These are phyloP conservation scores for Hydnomerulius pinastri DNA, from an alignment of 768 basidiomycete species.

Conservation along the genomic window DNA sequence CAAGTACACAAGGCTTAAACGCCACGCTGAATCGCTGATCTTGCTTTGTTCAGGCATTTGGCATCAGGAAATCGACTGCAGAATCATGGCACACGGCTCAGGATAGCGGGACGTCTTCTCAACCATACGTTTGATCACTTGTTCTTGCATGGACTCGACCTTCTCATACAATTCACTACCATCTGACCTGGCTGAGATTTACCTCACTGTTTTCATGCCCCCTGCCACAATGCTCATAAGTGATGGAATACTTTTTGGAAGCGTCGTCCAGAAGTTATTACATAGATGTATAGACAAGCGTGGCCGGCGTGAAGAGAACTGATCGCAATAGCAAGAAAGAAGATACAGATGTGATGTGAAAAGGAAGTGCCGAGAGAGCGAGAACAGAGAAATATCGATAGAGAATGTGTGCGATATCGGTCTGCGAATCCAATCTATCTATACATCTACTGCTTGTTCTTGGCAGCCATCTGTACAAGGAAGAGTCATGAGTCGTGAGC, in stretches of 20 bases:
- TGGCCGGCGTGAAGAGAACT: slow-evolving; percentile 10
- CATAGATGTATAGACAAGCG: slow-evolving; percentile 22
- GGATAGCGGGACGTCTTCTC: neutral
- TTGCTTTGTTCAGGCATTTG: neutral
- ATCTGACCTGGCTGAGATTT: too few species aligned
- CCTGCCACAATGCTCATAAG: neutral
- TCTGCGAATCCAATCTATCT: slow-evolving; percentile 7
- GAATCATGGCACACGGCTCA: slow-evolving; percentile 5
- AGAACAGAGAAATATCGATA: neutral
- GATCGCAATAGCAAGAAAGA: neutral
- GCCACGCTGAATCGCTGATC: neutral
- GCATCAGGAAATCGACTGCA: neutral
- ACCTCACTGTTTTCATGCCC: neutral
- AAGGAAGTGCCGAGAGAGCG: neutral
- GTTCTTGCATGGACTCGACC: too few species aligned
- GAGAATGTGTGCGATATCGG: neutral
- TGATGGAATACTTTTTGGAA: slow-evolving; percentile 10
- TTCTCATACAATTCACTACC: too few species aligned
- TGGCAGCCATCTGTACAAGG: slow-evolving; percentile 60
- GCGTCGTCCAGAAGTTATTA: slow-evolving; percentile 23
- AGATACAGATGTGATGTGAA: slow-evolving; percentile 1
- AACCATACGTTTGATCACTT: neutral
- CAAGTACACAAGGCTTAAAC: neutral
- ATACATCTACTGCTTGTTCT: slow-evolving; percentile 48
- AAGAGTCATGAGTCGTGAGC: slow-evolving; percentile 10